Percentiles rank a stretch among this genome's conserved stretches.
These are phyloP conservation scores for Phalaenopsis equestris DNA, from an alignment of 106 monocot genomes.

Conservation along the genomic window DNA sequence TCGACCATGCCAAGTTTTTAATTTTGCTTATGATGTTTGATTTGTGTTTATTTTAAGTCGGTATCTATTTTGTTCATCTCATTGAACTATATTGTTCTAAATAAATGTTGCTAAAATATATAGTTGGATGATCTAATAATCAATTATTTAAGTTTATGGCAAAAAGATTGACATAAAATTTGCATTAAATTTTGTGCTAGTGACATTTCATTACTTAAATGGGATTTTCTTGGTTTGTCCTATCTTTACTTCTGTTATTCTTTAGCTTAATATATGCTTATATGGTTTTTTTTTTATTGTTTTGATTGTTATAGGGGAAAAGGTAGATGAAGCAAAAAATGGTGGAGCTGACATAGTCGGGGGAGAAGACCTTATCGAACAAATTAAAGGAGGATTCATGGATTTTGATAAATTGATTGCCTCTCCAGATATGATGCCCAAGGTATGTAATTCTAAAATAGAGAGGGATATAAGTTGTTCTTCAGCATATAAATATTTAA, in stretches of 20 bases:
- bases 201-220: neutral
- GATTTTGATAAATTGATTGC: conserved; percentile 97
- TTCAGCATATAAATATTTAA: neutral
- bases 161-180: no score
- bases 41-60: no score
- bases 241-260: neutral
- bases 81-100: no score
- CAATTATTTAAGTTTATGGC: no score
- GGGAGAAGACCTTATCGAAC: conserved; percentile 79
- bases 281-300: neutral
- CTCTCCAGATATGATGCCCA: conserved; percentile 99
- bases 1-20: no score
- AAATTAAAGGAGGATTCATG: conserved; percentile 95
- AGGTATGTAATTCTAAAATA: conserved; percentile 28
- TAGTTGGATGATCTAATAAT: no score
- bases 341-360: conserved; percentile 97
- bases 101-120: no score
- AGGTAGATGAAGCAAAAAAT: conserved; percentile 86
- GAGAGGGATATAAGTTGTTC: neutral
- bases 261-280: neutral
- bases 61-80: no score
- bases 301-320: conserved; percentile 51
- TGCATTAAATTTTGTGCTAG: neutral
- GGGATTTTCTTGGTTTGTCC: neutral
- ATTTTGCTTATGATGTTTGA: no score